These are phyloP conservation scores for Cryphonectria parasitica DNA, from an alignment of 2,329 filamentous ascomycete species.

Conservation along the genomic window DNA sequence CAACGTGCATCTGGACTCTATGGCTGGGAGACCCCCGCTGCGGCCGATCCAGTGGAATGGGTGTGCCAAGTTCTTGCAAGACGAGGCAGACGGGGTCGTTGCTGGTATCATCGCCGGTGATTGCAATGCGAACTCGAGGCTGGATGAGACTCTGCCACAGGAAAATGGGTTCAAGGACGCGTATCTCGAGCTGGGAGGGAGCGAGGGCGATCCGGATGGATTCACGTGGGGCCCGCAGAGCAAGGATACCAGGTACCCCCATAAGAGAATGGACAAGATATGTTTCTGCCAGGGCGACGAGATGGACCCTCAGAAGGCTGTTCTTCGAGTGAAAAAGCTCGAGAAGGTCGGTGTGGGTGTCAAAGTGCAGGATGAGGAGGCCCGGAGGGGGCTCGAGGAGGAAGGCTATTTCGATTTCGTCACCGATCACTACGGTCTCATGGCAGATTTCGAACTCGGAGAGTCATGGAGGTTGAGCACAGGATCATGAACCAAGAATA, in stretches of 20 bases:
- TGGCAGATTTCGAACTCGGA: slow-evolving; percentile 19
- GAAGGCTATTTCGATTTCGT: slow-evolving; percentile 15
- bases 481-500: not conserved
- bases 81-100: slow-evolving; percentile 40
- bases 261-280: slow-evolving; percentile 57
- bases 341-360: slow-evolving; percentile 51
- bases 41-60: slow-evolving; percentile 24
- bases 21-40: slow-evolving; percentile 21
- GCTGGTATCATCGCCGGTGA: slow-evolving; percentile 55
- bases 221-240: slow-evolving; percentile 61
- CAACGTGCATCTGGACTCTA: slow-evolving; percentile 25
- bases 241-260: slow-evolving; percentile 47
- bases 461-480: slow-evolving; percentile 1
- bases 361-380: slow-evolving; percentile 40
- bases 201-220: slow-evolving; percentile 50
- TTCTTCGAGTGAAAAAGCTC: slow-evolving; percentile 38
- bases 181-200: slow-evolving; percentile 53
- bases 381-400: slow-evolving; percentile 32
- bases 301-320: not conserved
- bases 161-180: slow-evolving; percentile 55
- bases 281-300: slow-evolving; percentile 40
- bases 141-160: slow-evolving; percentile 50
- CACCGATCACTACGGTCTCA: slow-evolving; percentile 24
- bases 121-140: slow-evolving; percentile 59
- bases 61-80: slow-evolving; percentile 36